Base-by-base conservation (phyloP, 2,329 filamentous ascomycete species). In the Leptographium procerum region DNA sequence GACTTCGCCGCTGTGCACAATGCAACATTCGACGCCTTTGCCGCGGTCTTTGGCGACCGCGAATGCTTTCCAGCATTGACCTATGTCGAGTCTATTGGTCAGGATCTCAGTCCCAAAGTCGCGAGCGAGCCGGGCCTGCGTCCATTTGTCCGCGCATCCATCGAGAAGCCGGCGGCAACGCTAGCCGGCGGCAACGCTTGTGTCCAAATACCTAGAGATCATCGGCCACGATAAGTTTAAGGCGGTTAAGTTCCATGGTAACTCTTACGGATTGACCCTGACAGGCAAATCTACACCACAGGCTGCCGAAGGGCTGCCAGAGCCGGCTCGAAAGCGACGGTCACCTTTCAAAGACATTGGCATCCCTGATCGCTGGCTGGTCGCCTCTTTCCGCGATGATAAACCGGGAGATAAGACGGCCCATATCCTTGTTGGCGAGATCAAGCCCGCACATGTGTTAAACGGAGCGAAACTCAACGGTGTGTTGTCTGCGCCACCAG, bases 391-490 rank as follows among this genome's bases (percentile, higher is more conserved):
- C 24, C 24, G 13, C 9, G 45, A 52, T 2, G 50, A 40, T 2
- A 51, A 16, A 11, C 1, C 3, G 10, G 7, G 4, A 10, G 50
- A 40, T 2, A 51, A 16, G 13, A 1, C 3, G 10, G 7, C 4
- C 6, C 50, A 47, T 9, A 4, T 60, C 2, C 33, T 60, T 3
- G 60, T 61, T 3, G 60, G 58, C n/a, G 58, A 61, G 22, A 34
- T 45, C 55, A 62, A 60, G 33, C 22, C 58, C 1, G 56, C 59
- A 19, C 56, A 59, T 33, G 33, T n/a, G 6, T 31, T 62, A 8
- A 24, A 24, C 4, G 40, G 11, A 1, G 14, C 19, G 7, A 58
- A 54, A 31, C 29, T 61, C n/a, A 5, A 31, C 14, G 1, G 13
- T 3, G 57, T 61, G 0, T 8, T 61, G 19, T 57, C 52, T 11